phyloP scores from a whole-genome alignment of 805 yeast species.

The Candida corydali region DNA sequence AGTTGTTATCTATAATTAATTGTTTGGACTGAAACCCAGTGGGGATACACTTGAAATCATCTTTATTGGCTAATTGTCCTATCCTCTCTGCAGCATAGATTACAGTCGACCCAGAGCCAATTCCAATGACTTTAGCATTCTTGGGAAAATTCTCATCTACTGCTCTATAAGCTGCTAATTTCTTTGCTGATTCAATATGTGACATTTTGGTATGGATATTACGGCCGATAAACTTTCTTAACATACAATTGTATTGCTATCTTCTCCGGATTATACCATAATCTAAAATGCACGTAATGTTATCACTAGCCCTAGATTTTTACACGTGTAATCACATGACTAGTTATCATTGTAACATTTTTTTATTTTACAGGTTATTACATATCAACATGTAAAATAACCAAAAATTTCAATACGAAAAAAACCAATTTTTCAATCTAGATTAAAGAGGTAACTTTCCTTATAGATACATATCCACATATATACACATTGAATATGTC shows the following conservation, averaged over 20 bases:
- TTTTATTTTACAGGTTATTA: conserved; percentile 9
- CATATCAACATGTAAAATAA: conserved; percentile 7
- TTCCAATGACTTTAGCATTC: conserved; percentile 73
- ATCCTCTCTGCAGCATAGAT: conserved; percentile 95
- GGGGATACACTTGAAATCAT: conserved; percentile 74
- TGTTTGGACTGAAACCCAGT: conserved; percentile 95
- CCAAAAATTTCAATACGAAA: conserved; percentile 7
- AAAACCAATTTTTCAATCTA: conserved; percentile 3
- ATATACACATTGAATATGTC: conserved; percentile 66
- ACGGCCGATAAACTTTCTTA: neutral
- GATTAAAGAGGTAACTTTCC: conserved; percentile 5
- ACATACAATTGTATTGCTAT: neutral
- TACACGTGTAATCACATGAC: too few species aligned
- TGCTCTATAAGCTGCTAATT: conserved; percentile 85
- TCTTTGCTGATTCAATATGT: conserved; percentile 72
- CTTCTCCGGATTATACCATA: conserved; percentile 7
- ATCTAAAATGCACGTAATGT: too few species aligned
- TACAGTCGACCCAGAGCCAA: conserved; percentile 97
- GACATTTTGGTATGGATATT: conserved; percentile 13
- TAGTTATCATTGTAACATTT: too few species aligned
- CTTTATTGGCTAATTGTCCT: conserved; percentile 59
- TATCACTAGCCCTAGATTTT: neutral
- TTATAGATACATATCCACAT: conserved; percentile 1
- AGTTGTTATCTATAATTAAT: conserved; percentile 76
- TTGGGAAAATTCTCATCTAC: conserved; percentile 81